Conservation (phyloP, 345 rosid genomes). For the Pugionium dolabratum region DNA sequence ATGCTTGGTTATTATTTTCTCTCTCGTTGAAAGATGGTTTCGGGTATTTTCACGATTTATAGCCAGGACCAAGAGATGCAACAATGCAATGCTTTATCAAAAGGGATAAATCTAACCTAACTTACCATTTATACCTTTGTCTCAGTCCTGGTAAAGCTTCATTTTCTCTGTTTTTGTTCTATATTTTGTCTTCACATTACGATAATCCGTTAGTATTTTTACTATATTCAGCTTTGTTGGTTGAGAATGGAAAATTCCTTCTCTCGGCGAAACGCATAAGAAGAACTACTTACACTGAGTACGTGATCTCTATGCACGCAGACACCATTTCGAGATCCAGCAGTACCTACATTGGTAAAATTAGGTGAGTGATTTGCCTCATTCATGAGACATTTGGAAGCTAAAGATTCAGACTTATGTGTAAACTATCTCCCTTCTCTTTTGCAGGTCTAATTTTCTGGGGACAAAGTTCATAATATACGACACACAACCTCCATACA, state of each 20-base stretch:
- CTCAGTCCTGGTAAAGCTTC: constrained; percentile 77
- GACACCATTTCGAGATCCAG: constrained; percentile 88
- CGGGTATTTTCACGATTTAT: constrained; percentile 41
- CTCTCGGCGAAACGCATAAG: constrained; percentile 86
- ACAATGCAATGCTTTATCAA: constrained; percentile 88
- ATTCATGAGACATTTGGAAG: too few species aligned
- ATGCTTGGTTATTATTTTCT: neutral
- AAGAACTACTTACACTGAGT: constrained; percentile 91
- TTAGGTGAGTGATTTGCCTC: constrained; percentile 50
- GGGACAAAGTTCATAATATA: constrained; percentile 87
- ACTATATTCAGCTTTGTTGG: constrained; percentile 65
- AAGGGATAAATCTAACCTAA: constrained; percentile 84
- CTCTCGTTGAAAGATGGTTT: too few species aligned
- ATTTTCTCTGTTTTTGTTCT: neutral
- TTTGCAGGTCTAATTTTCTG: constrained; percentile 84
- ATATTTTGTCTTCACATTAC: neutral
- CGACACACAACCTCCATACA: constrained; percentile 92
- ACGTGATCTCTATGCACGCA: constrained; percentile 85
- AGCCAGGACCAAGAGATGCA: constrained; percentile 91
- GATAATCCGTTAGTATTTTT: too few species aligned
- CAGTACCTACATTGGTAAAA: constrained; percentile 81
- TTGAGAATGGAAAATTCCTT: constrained; percentile 94
- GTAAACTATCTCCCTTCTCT: too few species aligned
- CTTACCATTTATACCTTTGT: constrained; percentile 91
- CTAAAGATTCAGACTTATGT: neutral